Evolutionary conservation across 2,329 filamentous ascomycete genomes (phyloP).

Genomic region (Monilinia polystroma): DNA sequence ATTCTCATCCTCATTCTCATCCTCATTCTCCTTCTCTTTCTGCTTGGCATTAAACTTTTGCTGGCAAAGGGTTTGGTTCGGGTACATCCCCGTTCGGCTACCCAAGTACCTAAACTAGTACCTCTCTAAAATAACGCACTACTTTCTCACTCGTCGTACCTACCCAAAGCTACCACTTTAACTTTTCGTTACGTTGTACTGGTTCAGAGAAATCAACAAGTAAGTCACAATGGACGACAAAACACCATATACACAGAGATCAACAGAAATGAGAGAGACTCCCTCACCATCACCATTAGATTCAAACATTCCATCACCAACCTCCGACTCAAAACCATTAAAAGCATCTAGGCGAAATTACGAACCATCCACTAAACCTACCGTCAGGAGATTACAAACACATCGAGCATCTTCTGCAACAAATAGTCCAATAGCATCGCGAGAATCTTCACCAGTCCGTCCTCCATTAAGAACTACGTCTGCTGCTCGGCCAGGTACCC

Average conservation of each 20-base stretch:
- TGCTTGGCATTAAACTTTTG: slow-evolving; percentile 3
- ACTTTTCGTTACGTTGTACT: slow-evolving; percentile 22
- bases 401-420: slow-evolving; percentile 41
- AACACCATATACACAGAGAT: not conserved
- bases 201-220: slow-evolving; percentile 9
- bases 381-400: slow-evolving; percentile 34
- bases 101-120: not conserved
- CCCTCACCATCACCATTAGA: slow-evolving; percentile 16
- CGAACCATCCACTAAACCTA: slow-evolving; percentile 33
- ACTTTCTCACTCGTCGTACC: slow-evolving; percentile 18
- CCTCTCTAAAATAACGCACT: slow-evolving; percentile 12
- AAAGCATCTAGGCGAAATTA: slow-evolving; percentile 26
- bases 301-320: slow-evolving; percentile 16
- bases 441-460: slow-evolving; percentile 48
- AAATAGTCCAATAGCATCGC: slow-evolving; percentile 48
- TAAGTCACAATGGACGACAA: slow-evolving; percentile 23
- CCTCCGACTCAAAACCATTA: slow-evolving; percentile 6
- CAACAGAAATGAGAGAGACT: slow-evolving; percentile 20
- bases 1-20: not conserved
- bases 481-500: slow-evolving; percentile 35
- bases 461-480: slow-evolving; percentile 34
- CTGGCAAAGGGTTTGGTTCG: slow-evolving; percentile 13
- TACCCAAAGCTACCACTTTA: slow-evolving; percentile 19
- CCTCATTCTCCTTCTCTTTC: not conserved
- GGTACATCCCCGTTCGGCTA: slow-evolving; percentile 17